Percentiles rank a stretch among this genome's conserved stretches.
Evolutionary conservation across 805 yeast genomes (phyloP).

Genomic region (Kluyveromyces wickerhamii): DNA sequence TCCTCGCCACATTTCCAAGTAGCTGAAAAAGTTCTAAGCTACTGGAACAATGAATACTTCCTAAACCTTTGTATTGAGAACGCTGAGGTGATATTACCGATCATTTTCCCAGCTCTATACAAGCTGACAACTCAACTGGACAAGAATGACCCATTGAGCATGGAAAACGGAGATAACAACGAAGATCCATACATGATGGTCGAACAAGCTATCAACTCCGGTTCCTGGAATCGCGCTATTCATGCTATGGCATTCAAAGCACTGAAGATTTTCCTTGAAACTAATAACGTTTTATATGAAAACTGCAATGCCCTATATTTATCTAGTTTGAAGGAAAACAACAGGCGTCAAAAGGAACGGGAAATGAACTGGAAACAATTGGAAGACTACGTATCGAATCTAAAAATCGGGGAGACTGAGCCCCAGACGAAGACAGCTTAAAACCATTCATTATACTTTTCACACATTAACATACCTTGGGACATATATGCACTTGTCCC

Average conservation of each 20-base stretch:
- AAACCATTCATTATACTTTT: no score
- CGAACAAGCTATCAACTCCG: slow-evolving; percentile 36
- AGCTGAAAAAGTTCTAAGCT: slow-evolving; percentile 87
- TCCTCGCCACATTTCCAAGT: slow-evolving; percentile 96
- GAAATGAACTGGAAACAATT: slow-evolving; percentile 64
- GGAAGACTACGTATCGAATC: slow-evolving; percentile 46
- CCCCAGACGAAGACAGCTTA: no score
- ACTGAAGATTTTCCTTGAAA: slow-evolving; percentile 83
- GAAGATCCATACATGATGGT: slow-evolving; percentile 32
- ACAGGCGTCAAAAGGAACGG: slow-evolving; percentile 51
- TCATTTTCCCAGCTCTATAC: slow-evolving; percentile 81
- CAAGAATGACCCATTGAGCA: slow-evolving; percentile 22
- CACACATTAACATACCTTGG: no score
- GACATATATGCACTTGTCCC: no score
- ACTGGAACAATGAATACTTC: slow-evolving; percentile 93
- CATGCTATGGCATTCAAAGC: slow-evolving; percentile 88
- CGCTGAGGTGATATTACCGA: slow-evolving; percentile 87
- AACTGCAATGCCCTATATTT: slow-evolving; percentile 86
- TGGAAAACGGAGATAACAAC: slow-evolving; percentile 17
- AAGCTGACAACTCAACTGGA: slow-evolving; percentile 55
- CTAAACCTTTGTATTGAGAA: slow-evolving; percentile 83
- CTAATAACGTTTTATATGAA: slow-evolving; percentile 84
- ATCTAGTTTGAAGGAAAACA: slow-evolving; percentile 68
- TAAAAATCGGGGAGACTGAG: slow-evolving; percentile 16
- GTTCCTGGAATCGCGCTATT: slow-evolving; percentile 91